These are phyloP conservation scores for Ramicandelaber brevisporus DNA, from an alignment of 192 early-diverging fungal species.

Conservation along the genomic window DNA sequence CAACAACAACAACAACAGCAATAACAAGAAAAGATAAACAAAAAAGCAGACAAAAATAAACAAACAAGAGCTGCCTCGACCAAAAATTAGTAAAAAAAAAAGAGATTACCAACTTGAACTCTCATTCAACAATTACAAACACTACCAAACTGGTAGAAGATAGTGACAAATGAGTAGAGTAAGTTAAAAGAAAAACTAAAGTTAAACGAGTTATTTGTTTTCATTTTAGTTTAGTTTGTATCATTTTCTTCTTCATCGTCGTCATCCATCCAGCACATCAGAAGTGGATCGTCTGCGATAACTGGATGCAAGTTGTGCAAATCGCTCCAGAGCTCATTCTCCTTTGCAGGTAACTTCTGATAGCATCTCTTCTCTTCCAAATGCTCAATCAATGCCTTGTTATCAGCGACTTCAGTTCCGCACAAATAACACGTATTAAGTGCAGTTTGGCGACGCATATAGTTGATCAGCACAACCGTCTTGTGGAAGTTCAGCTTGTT, in stretches of 20 bases:
- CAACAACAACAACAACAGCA: no score
- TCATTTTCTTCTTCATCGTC: slow-evolving; percentile 15
- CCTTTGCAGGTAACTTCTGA: slow-evolving; percentile 18
- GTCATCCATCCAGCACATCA: slow-evolving; percentile 42
- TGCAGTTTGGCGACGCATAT: slow-evolving; percentile 41
- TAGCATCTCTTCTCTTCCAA: slow-evolving; percentile 24
- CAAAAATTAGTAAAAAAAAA: no score
- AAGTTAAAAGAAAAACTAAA: no score
- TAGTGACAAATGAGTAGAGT: no score
- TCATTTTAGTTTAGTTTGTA: no score
- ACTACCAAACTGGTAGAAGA: no score
- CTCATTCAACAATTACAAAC: no score
- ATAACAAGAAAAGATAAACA: no score
- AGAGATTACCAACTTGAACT: no score
- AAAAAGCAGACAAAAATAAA: no score
- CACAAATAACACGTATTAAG: slow-evolving; percentile 47
- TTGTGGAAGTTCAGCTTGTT: slow-evolving; percentile 56
- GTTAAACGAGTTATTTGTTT: no score
- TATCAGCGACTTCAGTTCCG: slow-evolving; percentile 13
- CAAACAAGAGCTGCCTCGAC: no score
- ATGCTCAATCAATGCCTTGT: slow-evolving; percentile 27
- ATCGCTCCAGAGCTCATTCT: slow-evolving; percentile 41
- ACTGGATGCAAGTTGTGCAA: slow-evolving; percentile 47
- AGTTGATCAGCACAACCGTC: slow-evolving; percentile 66
- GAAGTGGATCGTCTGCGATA: slow-evolving; percentile 65